A percentile compares a stretch with the other conserved stretches of the same genome.
Conservation (phyloP, 805 yeast genomes). For the Lachancea kluyveri region DNA sequence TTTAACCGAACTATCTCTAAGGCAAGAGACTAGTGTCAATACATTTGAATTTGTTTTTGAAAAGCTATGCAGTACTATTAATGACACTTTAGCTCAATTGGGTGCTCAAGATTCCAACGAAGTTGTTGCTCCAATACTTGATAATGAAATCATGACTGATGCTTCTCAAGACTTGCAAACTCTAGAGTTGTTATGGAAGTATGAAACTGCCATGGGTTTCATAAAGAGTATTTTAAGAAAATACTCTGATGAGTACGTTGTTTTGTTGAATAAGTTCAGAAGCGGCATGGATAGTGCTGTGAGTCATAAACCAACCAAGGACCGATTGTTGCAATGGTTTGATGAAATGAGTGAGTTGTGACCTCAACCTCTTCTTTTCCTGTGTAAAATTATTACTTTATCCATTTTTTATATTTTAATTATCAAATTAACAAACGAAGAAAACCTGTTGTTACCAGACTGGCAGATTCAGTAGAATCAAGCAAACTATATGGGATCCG, state of each 20-base stretch:
- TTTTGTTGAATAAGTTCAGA: conserved; percentile 28
- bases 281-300: conserved; percentile 30
- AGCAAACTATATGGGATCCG: neutral
- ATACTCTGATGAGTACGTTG: conserved; percentile 38
- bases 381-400: too few relatives aligned
- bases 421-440: too few relatives aligned
- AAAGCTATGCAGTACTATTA: conserved; percentile 18
- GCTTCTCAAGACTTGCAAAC: conserved; percentile 26
- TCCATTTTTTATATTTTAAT: too few relatives aligned
- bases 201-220: conserved; percentile 33
- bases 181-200: conserved; percentile 38
- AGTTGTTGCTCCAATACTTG: conserved; percentile 14
- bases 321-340: conserved; percentile 29
- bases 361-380: too few relatives aligned
- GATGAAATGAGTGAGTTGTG: conserved; percentile 24
- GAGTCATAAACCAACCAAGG: conserved; percentile 29
- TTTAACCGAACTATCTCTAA: conserved; percentile 22
- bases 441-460: too few relatives aligned
- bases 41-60: conserved; percentile 28
- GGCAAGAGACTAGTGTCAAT: conserved; percentile 17
- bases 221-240: conserved; percentile 37
- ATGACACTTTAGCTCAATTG: conserved; percentile 16
- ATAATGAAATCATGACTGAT: conserved; percentile 23
- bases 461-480: neutral
- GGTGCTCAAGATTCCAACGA: conserved; percentile 13